Evolutionary conservation across 2,329 filamentous ascomycete species (phyloP).

Genomic region (Fusarium sp.): DNA sequence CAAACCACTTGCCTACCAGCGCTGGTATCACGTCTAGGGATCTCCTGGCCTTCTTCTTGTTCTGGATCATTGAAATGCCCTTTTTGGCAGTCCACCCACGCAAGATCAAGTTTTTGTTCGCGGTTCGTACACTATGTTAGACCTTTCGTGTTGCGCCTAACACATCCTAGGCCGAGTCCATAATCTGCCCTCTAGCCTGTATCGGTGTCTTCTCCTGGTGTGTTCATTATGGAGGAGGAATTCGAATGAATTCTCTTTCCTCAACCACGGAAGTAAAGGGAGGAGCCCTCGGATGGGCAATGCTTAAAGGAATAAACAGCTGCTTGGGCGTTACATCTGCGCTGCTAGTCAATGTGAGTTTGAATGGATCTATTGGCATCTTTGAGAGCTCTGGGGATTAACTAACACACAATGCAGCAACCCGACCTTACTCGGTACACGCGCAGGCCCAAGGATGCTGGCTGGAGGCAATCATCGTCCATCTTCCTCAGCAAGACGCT

Average conservation of each 20-base stretch:
- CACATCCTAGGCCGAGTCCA: not conserved
- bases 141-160: not conserved
- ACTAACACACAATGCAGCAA: not conserved
- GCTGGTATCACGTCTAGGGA: slow-evolving; percentile 47
- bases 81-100: not conserved
- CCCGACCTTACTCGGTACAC: not conserved
- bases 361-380: not conserved
- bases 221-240: not conserved
- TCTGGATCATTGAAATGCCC: slow-evolving; percentile 51
- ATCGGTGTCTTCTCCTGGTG: not conserved
- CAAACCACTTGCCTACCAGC: slow-evolving; percentile 44
- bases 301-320: not conserved
- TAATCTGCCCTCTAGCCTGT: not conserved
- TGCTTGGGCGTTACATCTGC: not conserved
- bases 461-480: not conserved
- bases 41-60: slow-evolving; percentile 51
- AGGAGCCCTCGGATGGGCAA: not conserved
- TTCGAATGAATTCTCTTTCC: not conserved
- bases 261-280: not conserved
- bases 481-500: not conserved
- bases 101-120: not conserved
- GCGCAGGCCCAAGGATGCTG: not conserved
- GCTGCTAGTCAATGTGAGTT: not conserved
- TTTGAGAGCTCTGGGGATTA: not conserved
- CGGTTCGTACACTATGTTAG: slow-evolving; percentile 40